Evolutionary conservation across 768 basidiomycete species (phyloP).

Genomic region (Amanita brunnescens): DNA sequence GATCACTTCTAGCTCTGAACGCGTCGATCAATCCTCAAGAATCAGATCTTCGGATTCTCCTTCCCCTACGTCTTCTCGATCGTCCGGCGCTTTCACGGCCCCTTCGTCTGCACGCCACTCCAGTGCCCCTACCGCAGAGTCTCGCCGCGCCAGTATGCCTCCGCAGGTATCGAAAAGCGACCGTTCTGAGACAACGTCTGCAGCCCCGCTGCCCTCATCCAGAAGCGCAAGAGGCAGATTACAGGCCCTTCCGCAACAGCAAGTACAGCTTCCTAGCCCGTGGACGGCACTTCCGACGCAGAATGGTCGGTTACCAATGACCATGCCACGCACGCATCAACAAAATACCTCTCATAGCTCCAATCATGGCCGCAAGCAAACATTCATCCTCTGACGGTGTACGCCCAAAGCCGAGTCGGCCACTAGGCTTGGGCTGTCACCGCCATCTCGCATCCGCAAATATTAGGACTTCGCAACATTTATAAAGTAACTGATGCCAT

Average conservation of each 20-base stretch:
- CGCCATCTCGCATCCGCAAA: background rate
- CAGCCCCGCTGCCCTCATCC: conserved; percentile 6
- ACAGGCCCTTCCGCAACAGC: conserved; percentile 16
- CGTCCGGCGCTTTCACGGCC: background rate
- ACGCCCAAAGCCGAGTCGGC: background rate
- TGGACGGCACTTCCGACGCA: conserved; percentile 37
- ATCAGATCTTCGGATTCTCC: conserved; percentile 13
- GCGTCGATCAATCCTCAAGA: conserved; percentile 15
- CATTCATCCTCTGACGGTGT: background rate
- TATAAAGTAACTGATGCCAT: background rate
- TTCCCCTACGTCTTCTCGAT: conserved; percentile 7
- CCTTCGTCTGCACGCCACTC: background rate
- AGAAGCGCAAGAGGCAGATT: conserved; percentile 18
- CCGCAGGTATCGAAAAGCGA: background rate
- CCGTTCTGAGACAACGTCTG: background rate
- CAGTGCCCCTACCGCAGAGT: background rate
- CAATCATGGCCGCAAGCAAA: background rate
- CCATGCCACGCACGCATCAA: conserved; percentile 16
- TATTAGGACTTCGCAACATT: background rate
- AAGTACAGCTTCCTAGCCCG: conserved; percentile 25
- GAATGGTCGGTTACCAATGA: conserved; percentile 19
- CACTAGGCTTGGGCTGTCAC: background rate
- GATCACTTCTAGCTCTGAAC: conserved; percentile 25
- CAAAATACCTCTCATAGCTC: background rate
- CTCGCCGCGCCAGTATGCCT: conserved; percentile 5